These are phyloP conservation scores for Phoma herbarum DNA, from an alignment of 2,329 filamentous ascomycete species.

Conservation along the genomic window DNA sequence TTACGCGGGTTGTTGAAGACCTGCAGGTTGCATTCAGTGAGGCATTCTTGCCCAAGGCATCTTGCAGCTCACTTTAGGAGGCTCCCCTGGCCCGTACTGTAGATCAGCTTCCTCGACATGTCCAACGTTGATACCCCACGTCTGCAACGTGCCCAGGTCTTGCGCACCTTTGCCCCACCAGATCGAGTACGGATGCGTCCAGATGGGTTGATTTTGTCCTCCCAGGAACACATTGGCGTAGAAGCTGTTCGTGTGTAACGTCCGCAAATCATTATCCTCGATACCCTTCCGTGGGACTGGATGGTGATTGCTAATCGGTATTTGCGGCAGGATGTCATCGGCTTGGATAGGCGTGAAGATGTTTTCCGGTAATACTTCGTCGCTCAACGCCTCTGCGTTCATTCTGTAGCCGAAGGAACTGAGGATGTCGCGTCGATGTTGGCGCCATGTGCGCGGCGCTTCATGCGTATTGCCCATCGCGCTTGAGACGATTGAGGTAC, in stretches of 20 bases:
- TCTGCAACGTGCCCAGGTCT: slow-evolving; percentile 61
- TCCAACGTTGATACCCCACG: slow-evolving; percentile 79
- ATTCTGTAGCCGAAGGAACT: slow-evolving; percentile 22
- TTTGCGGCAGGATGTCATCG: slow-evolving; percentile 53
- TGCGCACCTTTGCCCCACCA: slow-evolving; percentile 57
- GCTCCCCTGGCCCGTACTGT: slow-evolving; percentile 65
- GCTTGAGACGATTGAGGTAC: background rate
- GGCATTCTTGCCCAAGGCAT: background rate
- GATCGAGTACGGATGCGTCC: slow-evolving; percentile 70
- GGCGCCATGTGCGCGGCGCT: background rate
- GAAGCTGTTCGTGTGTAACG: slow-evolving; percentile 77
- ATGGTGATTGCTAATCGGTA: slow-evolving; percentile 51
- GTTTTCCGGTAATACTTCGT: slow-evolving; percentile 36
- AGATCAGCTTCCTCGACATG: slow-evolving; percentile 75
- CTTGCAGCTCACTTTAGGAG: slow-evolving; percentile 36
- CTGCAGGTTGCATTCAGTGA: slow-evolving; percentile 7
- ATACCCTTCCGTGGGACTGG: slow-evolving; percentile 52
- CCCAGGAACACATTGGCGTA: slow-evolving; percentile 79
- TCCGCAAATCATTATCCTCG: slow-evolving; percentile 50
- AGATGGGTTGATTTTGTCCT: slow-evolving; percentile 72
- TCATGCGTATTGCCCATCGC: background rate
- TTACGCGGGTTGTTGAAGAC: slow-evolving; percentile 87
- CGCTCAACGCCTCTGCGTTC: background rate
- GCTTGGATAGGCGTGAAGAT: slow-evolving; percentile 55
- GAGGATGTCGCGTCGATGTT: slow-evolving; percentile 23